phyloP scores from a whole-genome alignment of 148 eudicot genomes.

The Chenopodium formosanum region DNA sequence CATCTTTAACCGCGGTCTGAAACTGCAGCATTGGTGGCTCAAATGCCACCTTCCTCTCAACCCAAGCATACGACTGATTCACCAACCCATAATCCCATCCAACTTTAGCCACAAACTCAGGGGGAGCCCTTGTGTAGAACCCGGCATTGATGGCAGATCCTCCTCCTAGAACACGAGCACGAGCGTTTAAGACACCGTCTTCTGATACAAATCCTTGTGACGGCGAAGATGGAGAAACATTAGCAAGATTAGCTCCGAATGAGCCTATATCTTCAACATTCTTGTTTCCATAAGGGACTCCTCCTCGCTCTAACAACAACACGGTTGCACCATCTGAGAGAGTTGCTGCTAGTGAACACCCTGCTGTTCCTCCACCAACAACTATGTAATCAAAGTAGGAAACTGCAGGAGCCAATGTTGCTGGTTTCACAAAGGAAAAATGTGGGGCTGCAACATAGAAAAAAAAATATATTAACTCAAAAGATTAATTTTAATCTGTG shows the following conservation, averaged over 20 bases:
- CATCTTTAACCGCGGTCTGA: constrained; percentile 72
- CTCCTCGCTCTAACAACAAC: constrained; percentile 73
- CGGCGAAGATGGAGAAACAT: constrained; percentile 55
- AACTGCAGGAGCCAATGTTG: constrained; percentile 52
- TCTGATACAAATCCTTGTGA: constrained; percentile 74
- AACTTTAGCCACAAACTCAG: constrained; percentile 30
- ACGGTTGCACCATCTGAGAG: constrained; percentile 58
- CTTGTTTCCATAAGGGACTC: constrained; percentile 61
- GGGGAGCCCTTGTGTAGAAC: constrained; percentile 67
- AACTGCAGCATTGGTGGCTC: constrained; percentile 52
- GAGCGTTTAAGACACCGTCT: constrained; percentile 77
- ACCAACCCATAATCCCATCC: constrained; percentile 68
- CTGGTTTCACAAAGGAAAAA: constrained; percentile 52
- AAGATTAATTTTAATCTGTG: neutral
- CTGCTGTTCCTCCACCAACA: constrained; percentile 89
- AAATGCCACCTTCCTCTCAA: constrained; percentile 63
- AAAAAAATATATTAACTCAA: neutral
- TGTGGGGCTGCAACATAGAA: constrained; percentile 52
- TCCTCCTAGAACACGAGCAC: constrained; percentile 78
- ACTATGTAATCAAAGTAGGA: constrained; percentile 69
- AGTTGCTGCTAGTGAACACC: constrained; percentile 76
- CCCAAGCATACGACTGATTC: constrained; percentile 75
- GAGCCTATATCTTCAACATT: constrained; percentile 40
- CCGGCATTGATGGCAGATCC: constrained; percentile 82
- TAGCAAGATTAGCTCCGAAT: constrained; percentile 38